These are phyloP conservation scores for Candida quercuum DNA, from an alignment of 805 yeast genomes.

Conservation along the genomic window DNA sequence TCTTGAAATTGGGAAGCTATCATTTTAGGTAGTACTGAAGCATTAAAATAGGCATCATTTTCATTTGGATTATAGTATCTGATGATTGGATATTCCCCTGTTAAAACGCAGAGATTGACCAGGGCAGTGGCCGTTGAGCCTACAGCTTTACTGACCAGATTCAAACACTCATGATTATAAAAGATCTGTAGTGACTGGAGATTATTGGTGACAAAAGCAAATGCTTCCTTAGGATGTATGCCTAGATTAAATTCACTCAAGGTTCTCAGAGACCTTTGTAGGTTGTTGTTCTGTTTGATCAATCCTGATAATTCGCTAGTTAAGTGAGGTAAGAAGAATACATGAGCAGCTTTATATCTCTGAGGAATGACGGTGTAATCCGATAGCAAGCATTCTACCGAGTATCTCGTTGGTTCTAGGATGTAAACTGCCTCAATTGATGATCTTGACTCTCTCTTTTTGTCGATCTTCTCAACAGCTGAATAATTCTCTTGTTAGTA, in stretches of 20 bases:
- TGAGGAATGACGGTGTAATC: constrained; percentile 63
- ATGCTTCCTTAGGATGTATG: constrained; percentile 61
- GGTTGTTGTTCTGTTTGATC: constrained; percentile 25
- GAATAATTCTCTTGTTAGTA: constrained; percentile 3
- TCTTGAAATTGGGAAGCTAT: constrained; percentile 70
- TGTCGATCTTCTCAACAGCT: constrained; percentile 61
- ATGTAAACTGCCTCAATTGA: constrained; percentile 79
- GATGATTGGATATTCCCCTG: constrained; percentile 86
- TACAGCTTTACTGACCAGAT: constrained; percentile 55
- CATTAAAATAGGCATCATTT: constrained; percentile 41
- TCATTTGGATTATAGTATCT: constrained; percentile 61
- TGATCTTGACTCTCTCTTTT: constrained; percentile 51
- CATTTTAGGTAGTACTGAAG: constrained; percentile 57
- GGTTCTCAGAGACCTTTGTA: constrained; percentile 24
- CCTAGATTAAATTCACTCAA: constrained; percentile 41
- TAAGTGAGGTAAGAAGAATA: constrained; percentile 65
- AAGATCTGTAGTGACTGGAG: constrained; percentile 64
- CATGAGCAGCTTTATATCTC: constrained; percentile 72
- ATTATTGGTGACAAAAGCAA: constrained; percentile 64
- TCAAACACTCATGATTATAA: constrained; percentile 60
- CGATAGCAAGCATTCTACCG: constrained; percentile 69
- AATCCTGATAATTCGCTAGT: constrained; percentile 25
- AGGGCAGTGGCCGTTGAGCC: constrained; percentile 56
- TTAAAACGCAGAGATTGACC: constrained; percentile 64
- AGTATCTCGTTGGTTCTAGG: constrained; percentile 61